phyloP scores from a whole-genome alignment of 345 rosid species.

The Salix dunnii region DNA sequence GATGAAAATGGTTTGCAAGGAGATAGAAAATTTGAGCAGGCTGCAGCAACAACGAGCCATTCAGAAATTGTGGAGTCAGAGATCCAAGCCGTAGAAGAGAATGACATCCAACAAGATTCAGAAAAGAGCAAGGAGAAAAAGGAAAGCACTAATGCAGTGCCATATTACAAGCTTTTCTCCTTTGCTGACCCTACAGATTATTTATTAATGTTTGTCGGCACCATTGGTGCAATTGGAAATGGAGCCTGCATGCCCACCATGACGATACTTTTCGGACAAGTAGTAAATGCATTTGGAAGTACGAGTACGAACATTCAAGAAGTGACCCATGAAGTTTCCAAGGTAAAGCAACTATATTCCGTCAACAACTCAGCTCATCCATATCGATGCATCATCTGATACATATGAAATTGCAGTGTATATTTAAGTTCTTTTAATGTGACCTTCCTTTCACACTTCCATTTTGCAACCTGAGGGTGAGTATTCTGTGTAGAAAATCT shows the following conservation, averaged over 20 bases:
- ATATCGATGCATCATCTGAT: too few species aligned
- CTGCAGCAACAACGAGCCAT: neutral
- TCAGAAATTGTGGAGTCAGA: neutral
- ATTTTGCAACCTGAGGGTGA: too few species aligned
- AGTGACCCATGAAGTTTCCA: constrained; percentile 15
- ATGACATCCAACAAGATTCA: neutral
- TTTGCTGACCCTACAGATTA: constrained; percentile 56
- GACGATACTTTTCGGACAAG: constrained; percentile 53
- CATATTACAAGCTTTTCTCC: constrained; percentile 53
- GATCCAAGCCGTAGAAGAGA: neutral
- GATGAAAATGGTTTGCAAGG: constrained; percentile 5
- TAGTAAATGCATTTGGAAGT: constrained; percentile 15
- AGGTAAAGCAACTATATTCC: neutral
- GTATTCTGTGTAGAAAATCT: too few species aligned
- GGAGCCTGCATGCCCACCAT: constrained; percentile 64
- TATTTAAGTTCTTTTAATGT: too few species aligned
- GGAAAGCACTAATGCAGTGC: constrained; percentile 15
- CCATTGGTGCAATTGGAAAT: constrained; percentile 51
- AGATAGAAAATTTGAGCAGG: neutral
- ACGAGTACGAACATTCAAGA: neutral
- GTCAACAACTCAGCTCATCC: too few species aligned
- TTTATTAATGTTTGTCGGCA: constrained; percentile 53
- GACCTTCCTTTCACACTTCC: too few species aligned
- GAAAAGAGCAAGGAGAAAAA: constrained; percentile 16
- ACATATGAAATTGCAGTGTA: too few species aligned